Conservation (phyloP, 2,329 filamentous ascomycete species). For the Penicillium italicum region DNA sequence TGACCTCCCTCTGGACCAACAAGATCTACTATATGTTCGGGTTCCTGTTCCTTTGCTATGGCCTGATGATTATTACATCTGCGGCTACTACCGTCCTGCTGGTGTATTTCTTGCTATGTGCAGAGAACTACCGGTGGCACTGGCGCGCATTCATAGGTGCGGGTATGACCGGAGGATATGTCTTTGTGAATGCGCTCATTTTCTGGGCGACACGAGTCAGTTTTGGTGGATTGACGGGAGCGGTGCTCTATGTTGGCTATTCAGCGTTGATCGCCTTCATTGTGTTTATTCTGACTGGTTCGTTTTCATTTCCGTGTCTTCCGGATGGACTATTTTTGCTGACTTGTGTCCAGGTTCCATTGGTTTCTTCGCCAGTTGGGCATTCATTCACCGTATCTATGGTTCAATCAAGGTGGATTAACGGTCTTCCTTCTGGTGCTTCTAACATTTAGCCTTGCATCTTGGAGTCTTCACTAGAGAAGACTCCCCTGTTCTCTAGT, state of each 20-base stretch:
- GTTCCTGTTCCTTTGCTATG: conserved; percentile 96
- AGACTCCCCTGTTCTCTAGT: background rate
- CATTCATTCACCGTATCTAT: conserved; percentile 92
- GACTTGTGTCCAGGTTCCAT: conserved; percentile 66
- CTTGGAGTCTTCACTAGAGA: background rate
- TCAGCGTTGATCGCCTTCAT: conserved; percentile 83
- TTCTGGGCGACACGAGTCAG: conserved; percentile 89
- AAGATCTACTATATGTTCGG: conserved; percentile 99
- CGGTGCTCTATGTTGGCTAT: conserved; percentile 90
- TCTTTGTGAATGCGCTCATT: conserved; percentile 84
- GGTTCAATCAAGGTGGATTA: conserved; percentile 97
- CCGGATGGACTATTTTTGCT: conserved; percentile 4
- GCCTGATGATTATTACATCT: conserved; percentile 92
- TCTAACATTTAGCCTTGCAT: background rate
- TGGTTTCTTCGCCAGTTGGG: conserved; percentile 91
- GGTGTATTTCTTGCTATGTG: conserved; percentile 93
- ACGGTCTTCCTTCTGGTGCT: conserved; percentile 10
- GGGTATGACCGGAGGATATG: conserved; percentile 84
- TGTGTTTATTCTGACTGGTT: conserved; percentile 92
- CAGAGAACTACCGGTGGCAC: conserved; percentile 98
- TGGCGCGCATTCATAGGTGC: conserved; percentile 93
- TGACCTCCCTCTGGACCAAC: conserved; percentile 98
- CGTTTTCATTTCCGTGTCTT: conserved; percentile 40
- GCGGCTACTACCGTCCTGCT: conserved; percentile 89
- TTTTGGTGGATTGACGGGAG: conserved; percentile 78